Conservation (phyloP, 345 rosid genomes). For the Clarkia xantiana region DNA sequence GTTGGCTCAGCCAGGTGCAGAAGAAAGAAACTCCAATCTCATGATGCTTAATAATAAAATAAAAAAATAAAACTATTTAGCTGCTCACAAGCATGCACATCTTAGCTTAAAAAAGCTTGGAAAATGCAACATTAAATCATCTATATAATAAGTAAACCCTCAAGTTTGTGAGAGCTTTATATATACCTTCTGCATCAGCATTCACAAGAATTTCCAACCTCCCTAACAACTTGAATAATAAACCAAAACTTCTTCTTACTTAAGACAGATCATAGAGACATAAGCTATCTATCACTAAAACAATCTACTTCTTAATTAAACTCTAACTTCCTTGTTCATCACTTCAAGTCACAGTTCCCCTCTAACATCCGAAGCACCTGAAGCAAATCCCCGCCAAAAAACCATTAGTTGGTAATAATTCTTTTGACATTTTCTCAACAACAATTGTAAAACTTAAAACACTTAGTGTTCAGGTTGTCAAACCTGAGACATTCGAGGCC, state of each 20-base stretch:
- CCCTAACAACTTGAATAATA: no score
- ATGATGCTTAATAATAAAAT: no score
- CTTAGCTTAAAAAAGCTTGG: no score
- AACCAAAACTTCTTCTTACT: no score
- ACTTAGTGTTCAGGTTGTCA: not conserved
- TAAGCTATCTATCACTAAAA: not conserved
- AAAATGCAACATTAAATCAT: no score
- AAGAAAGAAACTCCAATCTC: no score
- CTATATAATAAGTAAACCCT: no score
- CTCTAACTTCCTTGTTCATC: conserved; percentile 7
- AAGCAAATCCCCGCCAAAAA: conserved; percentile 6
- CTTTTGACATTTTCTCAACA: not conserved
- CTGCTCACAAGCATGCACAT: no score
- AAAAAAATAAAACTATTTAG: no score
- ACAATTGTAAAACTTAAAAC: not conserved
- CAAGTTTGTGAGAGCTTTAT: not conserved
- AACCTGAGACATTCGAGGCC: conserved; percentile 99
- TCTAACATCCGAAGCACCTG: conserved; percentile 88
- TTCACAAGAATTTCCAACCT: no score
- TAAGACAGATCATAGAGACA: no score
- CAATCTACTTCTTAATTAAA: not conserved
- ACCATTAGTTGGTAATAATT: not conserved
- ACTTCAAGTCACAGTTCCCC: conserved; percentile 36
- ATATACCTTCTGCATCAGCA: not conserved
- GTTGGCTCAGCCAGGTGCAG: no score